Base-by-base conservation (phyloP, 164 flowering plant species). In the Vitis rotundifolia region DNA sequence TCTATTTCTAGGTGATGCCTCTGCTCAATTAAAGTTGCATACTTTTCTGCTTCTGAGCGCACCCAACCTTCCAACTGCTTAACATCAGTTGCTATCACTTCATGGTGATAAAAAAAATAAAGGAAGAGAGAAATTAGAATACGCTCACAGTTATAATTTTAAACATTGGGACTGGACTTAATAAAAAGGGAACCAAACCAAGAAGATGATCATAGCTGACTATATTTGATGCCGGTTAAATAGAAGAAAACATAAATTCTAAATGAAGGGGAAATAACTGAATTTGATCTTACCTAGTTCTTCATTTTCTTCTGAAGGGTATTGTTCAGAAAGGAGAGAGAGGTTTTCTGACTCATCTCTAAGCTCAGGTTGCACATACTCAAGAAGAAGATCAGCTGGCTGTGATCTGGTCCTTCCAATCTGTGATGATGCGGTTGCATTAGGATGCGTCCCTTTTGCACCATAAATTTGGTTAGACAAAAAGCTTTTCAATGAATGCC, bases 1-100 rank as follows among this genome's bases (percentile, higher is more conserved):
- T 93, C 90, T 67, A 91, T 69, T 72, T 95, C 99, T 55, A 75
- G 53, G 56, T 76, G 79, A 81, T 90, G 97, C 80, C 87, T 86
- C 59, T 87, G 88, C 78, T 87, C 88, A 62, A 85, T 64, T 31
- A 74, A 64, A n/a, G 73, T 26, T 16, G 76, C 77, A 69, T 81
- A 86, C 67, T 80, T 86, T 61, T 84, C 91, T 28, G 89, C 85
- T 76, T 90, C 93, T 2, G 76, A 68, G 7, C 63, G 74, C 62
- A 85, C 82, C 90, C 86, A 84, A 64, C 69, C 77, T 68, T 89
- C 89, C 79, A 84, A 73, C 26, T 75, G 83, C 76, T 82, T 80
- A 28, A 75, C 78, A 71, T 83, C 87, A 22, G 75, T 74, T 58
- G 78, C 60, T 11, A 78, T 66, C 64, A 70, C 82, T 83, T 71